phyloP scores from a whole-genome alignment of 2,329 filamentous ascomycete genomes.

The Pseudopyricularia javanii region DNA sequence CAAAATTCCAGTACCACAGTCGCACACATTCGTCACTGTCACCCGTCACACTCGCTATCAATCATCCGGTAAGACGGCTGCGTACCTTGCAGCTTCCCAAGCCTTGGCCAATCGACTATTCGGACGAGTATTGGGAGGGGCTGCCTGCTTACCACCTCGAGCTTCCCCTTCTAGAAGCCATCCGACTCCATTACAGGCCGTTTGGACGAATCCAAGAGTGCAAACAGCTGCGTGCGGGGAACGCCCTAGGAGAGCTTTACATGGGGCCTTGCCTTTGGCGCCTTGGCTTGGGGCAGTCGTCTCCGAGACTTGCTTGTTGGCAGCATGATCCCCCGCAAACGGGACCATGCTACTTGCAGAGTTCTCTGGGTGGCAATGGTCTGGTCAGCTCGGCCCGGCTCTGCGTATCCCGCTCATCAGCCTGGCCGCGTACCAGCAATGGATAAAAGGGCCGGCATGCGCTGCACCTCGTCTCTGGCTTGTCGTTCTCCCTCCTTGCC shows the following conservation, averaged over 20 bases:
- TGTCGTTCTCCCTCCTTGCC: not conserved
- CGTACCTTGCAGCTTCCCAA: not conserved
- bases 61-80: too few relatives aligned
- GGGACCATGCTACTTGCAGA: not conserved
- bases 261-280: not conserved
- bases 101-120: too few relatives aligned
- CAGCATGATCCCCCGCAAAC: not conserved
- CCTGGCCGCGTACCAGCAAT: not conserved
- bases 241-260: not conserved
- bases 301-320: not conserved
- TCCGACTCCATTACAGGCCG: not conserved
- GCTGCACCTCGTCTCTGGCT: not conserved
- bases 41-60: too few relatives aligned
- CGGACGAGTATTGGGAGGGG: too few relatives aligned
- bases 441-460: not conserved
- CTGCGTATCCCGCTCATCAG: not conserved
- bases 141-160: too few relatives aligned
- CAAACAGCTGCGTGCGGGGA: not conserved
- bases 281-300: too few relatives aligned
- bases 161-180: not conserved
- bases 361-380: not conserved
- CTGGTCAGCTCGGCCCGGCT: not conserved
- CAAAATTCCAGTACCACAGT: too few relatives aligned
- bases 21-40: too few relatives aligned
- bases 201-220: not conserved